Percentiles rank a stretch among this genome's conserved stretches.
These are phyloP conservation scores for Tolypocladium endophyticum DNA, from an alignment of 2,329 filamentous ascomycete species.

Conservation along the genomic window DNA sequence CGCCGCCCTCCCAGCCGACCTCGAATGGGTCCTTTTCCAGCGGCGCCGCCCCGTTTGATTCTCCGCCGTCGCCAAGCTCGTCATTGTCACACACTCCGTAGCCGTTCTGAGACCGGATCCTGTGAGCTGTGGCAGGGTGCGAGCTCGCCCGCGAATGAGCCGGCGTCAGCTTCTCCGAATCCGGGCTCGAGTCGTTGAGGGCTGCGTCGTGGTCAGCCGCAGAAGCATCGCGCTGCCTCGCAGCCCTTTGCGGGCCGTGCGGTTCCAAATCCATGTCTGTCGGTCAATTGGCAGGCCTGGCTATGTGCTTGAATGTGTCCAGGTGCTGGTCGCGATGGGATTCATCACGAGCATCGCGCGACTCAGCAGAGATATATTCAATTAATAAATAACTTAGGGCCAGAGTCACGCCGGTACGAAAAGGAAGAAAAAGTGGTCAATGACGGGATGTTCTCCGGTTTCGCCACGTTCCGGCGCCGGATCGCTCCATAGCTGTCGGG, in stretches of 20 bases:
- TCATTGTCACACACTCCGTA: constrained; percentile 29
- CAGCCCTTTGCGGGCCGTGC: neutral
- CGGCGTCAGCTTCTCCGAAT: neutral
- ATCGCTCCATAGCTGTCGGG: neutral
- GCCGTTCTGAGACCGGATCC: constrained; percentile 30
- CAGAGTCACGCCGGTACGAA: neutral
- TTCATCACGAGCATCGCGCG: neutral
- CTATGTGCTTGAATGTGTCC: neutral
- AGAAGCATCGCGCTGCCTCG: neutral
- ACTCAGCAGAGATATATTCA: neutral
- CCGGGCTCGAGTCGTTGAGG: neutral
- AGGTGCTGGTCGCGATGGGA: neutral
- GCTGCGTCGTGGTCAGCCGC: neutral
- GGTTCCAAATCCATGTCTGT: neutral
- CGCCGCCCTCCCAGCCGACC: constrained; percentile 63
- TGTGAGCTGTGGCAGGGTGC: neutral
- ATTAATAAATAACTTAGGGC: neutral
- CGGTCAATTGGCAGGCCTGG: neutral
- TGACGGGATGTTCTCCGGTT: neutral
- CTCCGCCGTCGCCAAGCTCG: constrained; percentile 7
- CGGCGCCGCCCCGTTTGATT: neutral
- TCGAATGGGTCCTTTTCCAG: constrained; percentile 43
- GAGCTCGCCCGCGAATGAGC: neutral
- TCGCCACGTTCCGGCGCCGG: neutral
- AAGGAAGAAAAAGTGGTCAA: neutral